Percentiles rank a stretch among this genome's conserved stretches.
These are phyloP conservation scores for Pseudogymnoascus sp. DNA, from an alignment of 2,329 filamentous ascomycete genomes.

Conservation along the genomic window DNA sequence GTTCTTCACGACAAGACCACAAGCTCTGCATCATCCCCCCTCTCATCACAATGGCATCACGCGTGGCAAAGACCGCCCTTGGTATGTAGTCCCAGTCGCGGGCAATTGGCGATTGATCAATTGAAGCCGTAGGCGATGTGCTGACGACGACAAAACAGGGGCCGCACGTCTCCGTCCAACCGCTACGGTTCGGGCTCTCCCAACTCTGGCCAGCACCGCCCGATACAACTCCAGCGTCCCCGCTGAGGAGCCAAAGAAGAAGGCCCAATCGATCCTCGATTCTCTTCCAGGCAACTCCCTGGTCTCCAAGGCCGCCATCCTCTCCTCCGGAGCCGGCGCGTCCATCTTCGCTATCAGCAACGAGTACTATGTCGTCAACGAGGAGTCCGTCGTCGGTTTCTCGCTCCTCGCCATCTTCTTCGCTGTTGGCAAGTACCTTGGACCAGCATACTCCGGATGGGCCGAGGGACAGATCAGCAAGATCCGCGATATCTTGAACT, in stretches of 20 bases:
- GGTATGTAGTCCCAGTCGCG: constrained; percentile 55
- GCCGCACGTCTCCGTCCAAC: constrained; percentile 84
- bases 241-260: constrained; percentile 85
- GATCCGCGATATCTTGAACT: constrained; percentile 92
- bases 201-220: constrained; percentile 65
- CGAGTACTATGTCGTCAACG: constrained; percentile 99
- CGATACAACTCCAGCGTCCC: constrained; percentile 69
- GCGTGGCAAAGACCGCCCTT: constrained; percentile 90
- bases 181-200: constrained; percentile 67
- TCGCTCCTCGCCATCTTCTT: constrained; percentile 90
- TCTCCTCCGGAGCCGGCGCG: constrained; percentile 85
- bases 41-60: constrained; percentile 87
- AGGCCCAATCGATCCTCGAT: constrained; percentile 93
- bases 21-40: constrained; percentile 46
- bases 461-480: constrained; percentile 81
- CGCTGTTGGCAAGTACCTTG: constrained; percentile 86
- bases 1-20: constrained; percentile 24
- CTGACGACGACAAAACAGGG: constrained; percentile 41
- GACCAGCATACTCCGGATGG: constrained; percentile 88
- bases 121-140: constrained; percentile 19
- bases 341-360: constrained; percentile 96
- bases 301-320: constrained; percentile 92
- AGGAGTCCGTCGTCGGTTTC: constrained; percentile 93
- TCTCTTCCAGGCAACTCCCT: constrained; percentile 86
- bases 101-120: constrained; percentile 12